Conservation (phyloP, 495 filamentous ascomycete genomes). For the Mytilinidion resinicola region DNA sequence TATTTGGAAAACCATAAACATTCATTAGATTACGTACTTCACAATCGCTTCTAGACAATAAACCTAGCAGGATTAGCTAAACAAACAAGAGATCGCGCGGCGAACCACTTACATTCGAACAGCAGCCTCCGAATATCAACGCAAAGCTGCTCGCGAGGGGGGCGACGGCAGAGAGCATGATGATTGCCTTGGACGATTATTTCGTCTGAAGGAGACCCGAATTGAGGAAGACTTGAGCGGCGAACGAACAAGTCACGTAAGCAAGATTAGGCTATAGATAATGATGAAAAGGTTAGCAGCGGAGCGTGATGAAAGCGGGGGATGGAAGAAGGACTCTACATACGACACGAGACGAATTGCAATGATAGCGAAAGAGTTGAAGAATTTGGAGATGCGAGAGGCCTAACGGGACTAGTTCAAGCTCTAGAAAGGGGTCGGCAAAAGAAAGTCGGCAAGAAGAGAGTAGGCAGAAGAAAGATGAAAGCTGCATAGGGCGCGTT, state of each 20-base stretch:
- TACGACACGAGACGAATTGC: too few relatives aligned
- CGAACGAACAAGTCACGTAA: too few relatives aligned
- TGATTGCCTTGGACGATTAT: not conserved
- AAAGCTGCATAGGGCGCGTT: not conserved
- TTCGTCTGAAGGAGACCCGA: not conserved
- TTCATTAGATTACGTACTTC: constrained; percentile 54
- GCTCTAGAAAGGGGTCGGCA: not conserved
- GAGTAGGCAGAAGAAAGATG: not conserved
- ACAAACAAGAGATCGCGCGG: not conserved
- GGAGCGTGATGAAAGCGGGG: too few relatives aligned
- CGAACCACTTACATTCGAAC: constrained; percentile 74
- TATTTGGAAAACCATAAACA: constrained; percentile 3
- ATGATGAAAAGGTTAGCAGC: too few relatives aligned
- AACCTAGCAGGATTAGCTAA: constrained; percentile 47
- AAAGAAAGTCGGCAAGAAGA: not conserved
- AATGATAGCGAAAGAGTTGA: too few relatives aligned
- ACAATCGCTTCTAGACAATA: constrained; percentile 94
- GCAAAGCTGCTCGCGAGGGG: constrained; percentile 56
- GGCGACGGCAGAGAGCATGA: constrained; percentile 21
- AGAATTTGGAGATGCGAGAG: too few relatives aligned
- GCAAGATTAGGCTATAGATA: too few relatives aligned
- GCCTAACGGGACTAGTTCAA: too few relatives aligned
- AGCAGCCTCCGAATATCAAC: constrained; percentile 95
- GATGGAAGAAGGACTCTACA: too few relatives aligned
- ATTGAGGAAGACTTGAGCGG: too few relatives aligned